Base-by-base conservation (phyloP, 2,329 filamentous ascomycete genomes). In the Colletotrichum scovillei region DNA sequence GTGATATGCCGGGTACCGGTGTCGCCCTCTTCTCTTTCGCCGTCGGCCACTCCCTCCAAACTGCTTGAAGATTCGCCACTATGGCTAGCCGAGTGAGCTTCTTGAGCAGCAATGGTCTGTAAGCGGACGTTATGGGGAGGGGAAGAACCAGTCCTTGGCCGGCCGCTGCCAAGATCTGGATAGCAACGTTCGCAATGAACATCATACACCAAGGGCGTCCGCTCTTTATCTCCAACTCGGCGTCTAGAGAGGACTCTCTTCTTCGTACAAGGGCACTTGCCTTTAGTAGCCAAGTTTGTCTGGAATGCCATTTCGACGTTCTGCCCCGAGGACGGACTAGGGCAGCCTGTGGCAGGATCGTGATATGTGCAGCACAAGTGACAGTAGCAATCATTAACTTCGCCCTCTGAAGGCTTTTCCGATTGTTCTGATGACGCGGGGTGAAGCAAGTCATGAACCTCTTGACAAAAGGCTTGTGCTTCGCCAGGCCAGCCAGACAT, bases 261-360 rank as follows among this genome's bases (percentile, higher is more conserved):
- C 42, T n/a, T 16, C 42, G 2, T n/a, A n/a, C 42, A 46, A 0
- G 0, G 42, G 7, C 42, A 46, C 16, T n/a, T 0, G 42, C 0
- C 19, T 3, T n/a, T n/a, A 1, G 19, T n/a, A 2, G 0, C 0
- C 42, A n/a, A n/a, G 42, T 46, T 46, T 16, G 42, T n/a, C 0
- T 46, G 42, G 0, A 5, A 46, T n/a, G 16, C 19, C 4, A 46
- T 0, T 46, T 46, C 5, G 42, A n/a, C 16, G 42, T n/a, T 0
- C 42, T 46, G 42, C 0, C 0, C 19, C 1, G 8, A 46, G 1
- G 42, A 49, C 5, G 16, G 4, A 2, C 42, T n/a, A 49, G 6
- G 0, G 42, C 42, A 49, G 42, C 19, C 1, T n/a, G 42, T 49
- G 42, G 0, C 19, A 49, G 3, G 6, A 6, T 49, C 42, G 42